These are phyloP conservation scores for Malania oleifera DNA, from an alignment of 164 flowering plant species.

Conservation along the genomic window DNA sequence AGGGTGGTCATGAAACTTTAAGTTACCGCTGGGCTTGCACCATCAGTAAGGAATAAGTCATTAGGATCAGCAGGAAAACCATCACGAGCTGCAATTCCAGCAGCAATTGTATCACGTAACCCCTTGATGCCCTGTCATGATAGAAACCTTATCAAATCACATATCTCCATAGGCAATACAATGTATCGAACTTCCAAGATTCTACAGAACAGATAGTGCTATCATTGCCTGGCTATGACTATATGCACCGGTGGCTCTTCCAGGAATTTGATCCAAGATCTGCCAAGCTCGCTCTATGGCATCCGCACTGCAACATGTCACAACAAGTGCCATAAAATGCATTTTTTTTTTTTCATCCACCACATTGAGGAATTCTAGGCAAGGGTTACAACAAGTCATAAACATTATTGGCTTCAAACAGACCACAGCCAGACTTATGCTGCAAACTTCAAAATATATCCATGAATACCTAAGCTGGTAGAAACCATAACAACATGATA, in stretches of 20 bases:
- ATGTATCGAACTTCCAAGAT: background rate
- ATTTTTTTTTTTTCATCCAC: background rate
- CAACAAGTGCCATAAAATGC: background rate
- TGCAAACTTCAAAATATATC: no score
- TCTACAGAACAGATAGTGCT: background rate
- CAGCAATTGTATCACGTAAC: conserved; percentile 85
- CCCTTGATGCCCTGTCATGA: conserved; percentile 79
- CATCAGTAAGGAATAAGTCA: conserved; percentile 96
- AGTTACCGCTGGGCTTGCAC: conserved; percentile 96
- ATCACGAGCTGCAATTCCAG: conserved; percentile 96
- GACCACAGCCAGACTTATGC: no score
- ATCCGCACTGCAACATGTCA: conserved; percentile 60
- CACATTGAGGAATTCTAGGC: background rate
- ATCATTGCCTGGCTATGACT: conserved; percentile 91
- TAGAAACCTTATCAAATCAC: background rate
- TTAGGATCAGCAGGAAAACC: conserved; percentile 85
- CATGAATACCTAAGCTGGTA: no score
- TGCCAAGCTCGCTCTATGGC: conserved; percentile 83
- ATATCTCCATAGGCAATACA: background rate
- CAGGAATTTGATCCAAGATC: conserved; percentile 92
- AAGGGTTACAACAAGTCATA: background rate
- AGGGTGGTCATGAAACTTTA: background rate
- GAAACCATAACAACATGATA: no score
- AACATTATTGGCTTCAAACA: no score
- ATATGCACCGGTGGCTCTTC: conserved; percentile 97